Base-by-base conservation (phyloP, 2,329 filamentous ascomycete genomes). In the Stachybotrys chlorohalonatus region DNA sequence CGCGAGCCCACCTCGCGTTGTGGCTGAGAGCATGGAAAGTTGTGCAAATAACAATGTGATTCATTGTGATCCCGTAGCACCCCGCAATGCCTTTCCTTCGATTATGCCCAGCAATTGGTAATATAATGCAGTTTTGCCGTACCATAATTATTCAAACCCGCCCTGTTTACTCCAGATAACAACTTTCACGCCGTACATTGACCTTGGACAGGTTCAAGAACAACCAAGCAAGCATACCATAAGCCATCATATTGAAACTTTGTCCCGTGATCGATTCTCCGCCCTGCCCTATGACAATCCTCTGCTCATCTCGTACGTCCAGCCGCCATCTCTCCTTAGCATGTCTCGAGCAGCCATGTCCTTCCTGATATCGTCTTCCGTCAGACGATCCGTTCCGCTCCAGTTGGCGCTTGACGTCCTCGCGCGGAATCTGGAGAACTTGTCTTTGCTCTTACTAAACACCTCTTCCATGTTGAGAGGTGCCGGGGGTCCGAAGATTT, bases 391-490 rank as follows among this genome's bases (percentile, higher is more conserved):
- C 3, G 86, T 78, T 54, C 89, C 82, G 65, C 82, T 86, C 94
- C 94, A 99, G 73, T 96, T 95, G 42, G 95, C 95, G 71, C 90
- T 96, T 62, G 90, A 95, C 6, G 93, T 96, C 54, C 94, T 82
- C 52, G 89, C 86, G 16, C 95, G 84, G 78, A 96, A 97, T 66
- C 90, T 89, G 75, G 89, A 89, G 69, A 89, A 84, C 59, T 87
- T 78, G 54, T 93, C 90, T 69, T 91, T 91, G 70, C 88, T 92
- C 69, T 91, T 90, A 71, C 81, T 87, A 73, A 99, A 99, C 36
- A 96, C 91, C 67, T 97, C 92, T 65, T 99, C 95, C 86, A 99
- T 94, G 65, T 90, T 90, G 60, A 99, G 78, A 11, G 91, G 89
- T 11, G 82, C 86, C 30, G 95, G 90, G 0, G 90, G 89, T 0